Evolutionary conservation across 2,329 filamentous ascomycete species (phyloP), one percentile per base, ranked within the genome.

Genomic region (Ophiostoma himal-ulmi): DNA sequence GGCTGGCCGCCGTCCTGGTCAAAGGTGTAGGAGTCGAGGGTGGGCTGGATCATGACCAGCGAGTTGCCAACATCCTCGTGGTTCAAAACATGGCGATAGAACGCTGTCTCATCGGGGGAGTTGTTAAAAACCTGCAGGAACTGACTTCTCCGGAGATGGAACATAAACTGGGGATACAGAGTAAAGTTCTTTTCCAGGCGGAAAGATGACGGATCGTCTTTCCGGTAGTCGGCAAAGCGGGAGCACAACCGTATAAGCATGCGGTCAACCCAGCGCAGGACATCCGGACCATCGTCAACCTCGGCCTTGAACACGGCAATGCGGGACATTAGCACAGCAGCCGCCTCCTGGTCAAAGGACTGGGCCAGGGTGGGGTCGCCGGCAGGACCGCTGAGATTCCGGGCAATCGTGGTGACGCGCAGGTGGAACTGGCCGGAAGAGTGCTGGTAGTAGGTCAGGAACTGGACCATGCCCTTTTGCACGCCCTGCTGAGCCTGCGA

Each of bases 111-210:
- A 76, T 99, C 95, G 8, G 95, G 95, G 0, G 94, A 98, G 80
- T 98, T 99, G 84, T 99, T 99, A 87, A 99, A 99, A 71, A 99
- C 94, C 78, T 99, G 95, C 74, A 99, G 81, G 84, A 99, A 99
- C 80, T 98, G 95, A 81, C 93, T 97, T 80, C 95, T 89, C 76
- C 95, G 91, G 72, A 99, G 86, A 80, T 99, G 95, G 85, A 99
- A 99, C 95, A 99, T 99, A 82, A 99, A 99, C 79, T 99, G 95
- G 36, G 95, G 95, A 78, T 99, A 99, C 20, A 99, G 86, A 0
- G 94, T 98, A 78, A 99, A 99, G 83, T 99, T 99, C 88, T 97
- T 97, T 81, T 99, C 95, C 73, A 97, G 82, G 48, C 93, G 88
- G 88, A 99, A 99, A 0, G 94, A 98, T 5, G 94, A 96, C 17